Conservation (phyloP, 139 green algal species). For the Coccomyxa sp. region DNA sequence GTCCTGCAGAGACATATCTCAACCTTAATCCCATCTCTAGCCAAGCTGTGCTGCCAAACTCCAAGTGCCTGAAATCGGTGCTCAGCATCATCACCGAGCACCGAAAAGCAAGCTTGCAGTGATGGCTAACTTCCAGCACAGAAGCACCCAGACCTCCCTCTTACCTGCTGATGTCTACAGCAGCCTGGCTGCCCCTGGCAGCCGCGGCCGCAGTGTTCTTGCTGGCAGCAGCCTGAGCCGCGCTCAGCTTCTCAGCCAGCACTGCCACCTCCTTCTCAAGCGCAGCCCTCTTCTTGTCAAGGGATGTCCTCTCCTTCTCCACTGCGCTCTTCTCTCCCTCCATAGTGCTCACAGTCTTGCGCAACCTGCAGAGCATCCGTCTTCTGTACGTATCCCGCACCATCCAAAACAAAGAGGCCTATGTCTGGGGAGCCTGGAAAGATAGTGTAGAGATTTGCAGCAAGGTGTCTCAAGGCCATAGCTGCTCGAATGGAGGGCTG, state of each 20-base stretch:
- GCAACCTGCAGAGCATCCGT: not conserved
- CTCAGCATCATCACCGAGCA: not conserved
- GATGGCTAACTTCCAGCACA: not conserved
- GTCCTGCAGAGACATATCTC: not conserved
- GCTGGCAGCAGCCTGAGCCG: not conserved
- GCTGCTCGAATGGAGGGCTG: too few species aligned
- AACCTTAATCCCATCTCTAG: not conserved
- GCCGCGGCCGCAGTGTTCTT: not conserved
- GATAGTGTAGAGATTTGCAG: too few species aligned
- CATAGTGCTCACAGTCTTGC: not conserved
- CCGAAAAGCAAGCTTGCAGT: not conserved
- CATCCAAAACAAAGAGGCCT: not conserved
- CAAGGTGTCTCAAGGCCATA: too few species aligned
- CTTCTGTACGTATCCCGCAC: not conserved
- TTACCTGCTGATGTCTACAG: not conserved
- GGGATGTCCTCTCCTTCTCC: too few species aligned
- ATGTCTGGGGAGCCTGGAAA: too few species aligned
- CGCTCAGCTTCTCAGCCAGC: too few species aligned
- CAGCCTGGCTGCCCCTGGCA: not conserved
- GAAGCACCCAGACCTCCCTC: not conserved
- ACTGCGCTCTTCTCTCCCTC: too few species aligned
- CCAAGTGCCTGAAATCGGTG: not conserved
- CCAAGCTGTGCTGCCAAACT: not conserved
- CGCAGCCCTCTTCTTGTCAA: too few species aligned
- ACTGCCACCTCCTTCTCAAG: too few species aligned